These are phyloP conservation scores for Fusarium palustre DNA, from an alignment of 2,329 filamentous ascomycete genomes.

Conservation along the genomic window DNA sequence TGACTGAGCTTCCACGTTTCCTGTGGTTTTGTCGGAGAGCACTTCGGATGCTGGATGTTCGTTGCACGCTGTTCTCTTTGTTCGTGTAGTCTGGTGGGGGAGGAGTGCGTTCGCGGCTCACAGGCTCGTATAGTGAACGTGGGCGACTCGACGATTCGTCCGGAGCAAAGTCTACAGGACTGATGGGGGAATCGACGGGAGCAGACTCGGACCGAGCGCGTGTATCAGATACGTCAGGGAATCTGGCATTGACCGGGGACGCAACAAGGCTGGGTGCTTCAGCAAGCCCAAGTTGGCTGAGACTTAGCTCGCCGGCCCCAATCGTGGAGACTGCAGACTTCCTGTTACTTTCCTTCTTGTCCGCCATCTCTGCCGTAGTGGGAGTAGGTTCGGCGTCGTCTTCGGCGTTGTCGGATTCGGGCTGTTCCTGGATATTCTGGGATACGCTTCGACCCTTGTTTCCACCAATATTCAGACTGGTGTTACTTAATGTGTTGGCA, in stretches of 20 bases:
- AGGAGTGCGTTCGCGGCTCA: slow-evolving; percentile 70
- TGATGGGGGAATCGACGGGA: slow-evolving; percentile 59
- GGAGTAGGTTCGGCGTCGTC: slow-evolving; percentile 57
- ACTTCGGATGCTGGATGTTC: slow-evolving; percentile 76
- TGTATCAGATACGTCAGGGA: slow-evolving; percentile 61
- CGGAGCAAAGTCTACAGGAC: slow-evolving; percentile 44
- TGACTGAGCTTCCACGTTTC: slow-evolving; percentile 85
- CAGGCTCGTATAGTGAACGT: slow-evolving; percentile 64
- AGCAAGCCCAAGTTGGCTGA: slow-evolving; percentile 86
- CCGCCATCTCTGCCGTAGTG: slow-evolving; percentile 51
- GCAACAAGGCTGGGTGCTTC: slow-evolving; percentile 67
- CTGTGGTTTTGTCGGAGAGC: slow-evolving; percentile 68
- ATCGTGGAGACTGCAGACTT: slow-evolving; percentile 88
- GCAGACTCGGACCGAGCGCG: slow-evolving; percentile 69
- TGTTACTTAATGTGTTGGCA: slow-evolving; percentile 78
- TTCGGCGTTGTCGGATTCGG: slow-evolving; percentile 44
- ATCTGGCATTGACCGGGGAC: slow-evolving; percentile 68
- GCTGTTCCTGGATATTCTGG: slow-evolving; percentile 43
- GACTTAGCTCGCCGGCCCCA: slow-evolving; percentile 86
- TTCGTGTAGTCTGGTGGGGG: slow-evolving; percentile 72
- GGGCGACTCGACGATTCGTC: slow-evolving; percentile 57
- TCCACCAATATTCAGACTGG: slow-evolving; percentile 64
- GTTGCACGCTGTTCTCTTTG: slow-evolving; percentile 65
- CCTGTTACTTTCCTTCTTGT: slow-evolving; percentile 67
- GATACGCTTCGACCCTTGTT: slow-evolving; percentile 52